Percentiles rank a stretch among this genome's conserved stretches.
phyloP scores from a whole-genome alignment of 169 alveolate genomes.

The Plasmodium falciparum region DNA sequence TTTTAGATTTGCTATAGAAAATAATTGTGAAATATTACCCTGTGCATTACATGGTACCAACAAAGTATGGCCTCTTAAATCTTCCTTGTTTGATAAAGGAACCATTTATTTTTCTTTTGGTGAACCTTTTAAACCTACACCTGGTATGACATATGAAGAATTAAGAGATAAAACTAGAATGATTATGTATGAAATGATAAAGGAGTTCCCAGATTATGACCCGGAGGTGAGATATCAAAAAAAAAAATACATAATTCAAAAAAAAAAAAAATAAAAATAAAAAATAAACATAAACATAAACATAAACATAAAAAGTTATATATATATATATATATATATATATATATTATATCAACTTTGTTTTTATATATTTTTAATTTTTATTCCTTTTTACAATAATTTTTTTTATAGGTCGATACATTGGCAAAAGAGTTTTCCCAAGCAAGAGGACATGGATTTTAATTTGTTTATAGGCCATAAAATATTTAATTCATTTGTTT shows the following conservation, averaged over 20 bases:
- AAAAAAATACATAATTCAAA: background rate
- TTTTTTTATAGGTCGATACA: conserved; percentile 25
- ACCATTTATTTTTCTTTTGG: conserved; percentile 84
- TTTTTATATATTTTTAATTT: background rate
- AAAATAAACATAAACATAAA: conserved; percentile 8
- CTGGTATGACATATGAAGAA: conserved; percentile 70
- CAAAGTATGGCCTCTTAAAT: conserved; percentile 82
- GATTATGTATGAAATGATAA: conserved; percentile 58
- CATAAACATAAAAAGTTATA: background rate
- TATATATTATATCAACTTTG: background rate
- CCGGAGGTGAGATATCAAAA: conserved; percentile 46
- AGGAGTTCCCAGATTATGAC: conserved; percentile 73
- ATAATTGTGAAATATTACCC: conserved; percentile 88
- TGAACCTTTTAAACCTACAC: conserved; percentile 81
- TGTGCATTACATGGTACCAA: conserved; percentile 83
- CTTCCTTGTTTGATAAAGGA: conserved; percentile 78
- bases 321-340: too few relatives aligned
- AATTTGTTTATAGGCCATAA: conserved; percentile 1
- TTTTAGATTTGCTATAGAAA: conserved; percentile 90
- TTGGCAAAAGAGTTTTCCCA: conserved; percentile 22
- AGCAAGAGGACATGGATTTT: conserved; percentile 64
- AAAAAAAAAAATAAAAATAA: background rate
- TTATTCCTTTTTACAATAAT: background rate
- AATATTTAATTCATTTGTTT: background rate
- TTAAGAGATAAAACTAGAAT: conserved; percentile 74